Percentiles rank a stretch among this genome's conserved stretches.
Conservation (phyloP, 202 grass and related monocot species). For the Musa balbisiana region DNA sequence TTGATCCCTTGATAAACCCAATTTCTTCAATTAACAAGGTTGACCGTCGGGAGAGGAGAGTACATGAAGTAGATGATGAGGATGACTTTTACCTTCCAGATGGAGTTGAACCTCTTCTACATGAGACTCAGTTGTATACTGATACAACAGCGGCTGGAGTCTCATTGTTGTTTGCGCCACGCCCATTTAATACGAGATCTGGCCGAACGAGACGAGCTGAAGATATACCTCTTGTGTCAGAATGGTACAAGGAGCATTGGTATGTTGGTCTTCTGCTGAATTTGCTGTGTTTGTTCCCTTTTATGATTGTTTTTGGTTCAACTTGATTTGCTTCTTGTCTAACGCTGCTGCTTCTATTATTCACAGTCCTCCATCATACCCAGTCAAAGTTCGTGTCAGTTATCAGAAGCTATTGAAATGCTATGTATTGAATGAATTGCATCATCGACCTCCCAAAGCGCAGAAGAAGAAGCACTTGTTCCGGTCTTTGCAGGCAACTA, state of each 20-base stretch:
- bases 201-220: slow-evolving; percentile 83
- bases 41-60: slow-evolving; percentile 57
- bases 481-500: slow-evolving; percentile 86
- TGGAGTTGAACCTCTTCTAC: slow-evolving; percentile 73
- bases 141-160: slow-evolving; percentile 92
- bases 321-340: slow-evolving; percentile 7
- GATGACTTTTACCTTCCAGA: slow-evolving; percentile 75
- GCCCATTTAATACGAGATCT: slow-evolving; percentile 93
- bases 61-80: slow-evolving; percentile 61
- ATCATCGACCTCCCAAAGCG: slow-evolving; percentile 89
- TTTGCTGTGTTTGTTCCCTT: background rate
- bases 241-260: slow-evolving; percentile 98
- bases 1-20: slow-evolving; percentile 94
- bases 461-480: slow-evolving; percentile 98
- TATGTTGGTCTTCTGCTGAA: slow-evolving; percentile 24
- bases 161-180: slow-evolving; percentile 83
- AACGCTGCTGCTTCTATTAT: slow-evolving; percentile 17
- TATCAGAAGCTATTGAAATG: slow-evolving; percentile 97
- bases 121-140: slow-evolving; percentile 55
- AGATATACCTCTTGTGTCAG: slow-evolving; percentile 96
- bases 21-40: slow-evolving; percentile 76
- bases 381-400: slow-evolving; percentile 95
- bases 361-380: slow-evolving; percentile 84
- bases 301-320: slow-evolving; percentile 10
- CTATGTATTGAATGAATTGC: slow-evolving; percentile 89